A percentile compares a stretch with the other conserved stretches of the same genome.
phyloP scores from a whole-genome alignment of 176 grass and related monocot species.

The Ensete ventricosum region DNA sequence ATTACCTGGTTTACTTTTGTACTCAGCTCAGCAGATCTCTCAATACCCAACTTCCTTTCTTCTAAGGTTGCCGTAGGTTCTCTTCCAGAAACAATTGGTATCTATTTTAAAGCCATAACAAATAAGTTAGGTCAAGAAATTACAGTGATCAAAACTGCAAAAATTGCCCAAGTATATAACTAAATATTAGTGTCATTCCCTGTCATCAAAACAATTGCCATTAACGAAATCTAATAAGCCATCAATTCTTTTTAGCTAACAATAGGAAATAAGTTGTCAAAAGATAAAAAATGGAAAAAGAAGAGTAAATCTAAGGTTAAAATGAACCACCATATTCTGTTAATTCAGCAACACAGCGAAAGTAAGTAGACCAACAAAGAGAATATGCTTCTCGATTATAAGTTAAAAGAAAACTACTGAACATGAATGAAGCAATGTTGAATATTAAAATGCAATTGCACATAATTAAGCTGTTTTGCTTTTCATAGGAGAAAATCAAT shows the following conservation, averaged over 20 bases:
- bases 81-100: slow-evolving; percentile 81
- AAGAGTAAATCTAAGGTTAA: not conserved
- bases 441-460: no score
- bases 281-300: not conserved
- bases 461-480: no score
- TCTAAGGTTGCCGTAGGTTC: slow-evolving; percentile 66
- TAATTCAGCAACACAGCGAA: not conserved
- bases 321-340: not conserved
- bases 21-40: slow-evolving; percentile 84
- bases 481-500: no score
- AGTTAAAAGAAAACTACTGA: no score
- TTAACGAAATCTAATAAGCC: no score
- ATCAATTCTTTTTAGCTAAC: no score
- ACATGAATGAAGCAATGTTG: no score
- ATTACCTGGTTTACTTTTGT: slow-evolving; percentile 91
- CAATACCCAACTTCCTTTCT: slow-evolving; percentile 77
- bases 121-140: not conserved
- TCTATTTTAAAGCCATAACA: slow-evolving; percentile 30
- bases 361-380: not conserved
- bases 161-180: no score
- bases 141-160: not conserved
- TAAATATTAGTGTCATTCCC: no score
- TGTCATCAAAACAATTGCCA: no score
- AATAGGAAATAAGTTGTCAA: no score
- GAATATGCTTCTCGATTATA: no score